These are phyloP conservation scores for Fusarium solani-melongenae DNA, from an alignment of 2,329 filamentous ascomycete genomes.

Conservation along the genomic window DNA sequence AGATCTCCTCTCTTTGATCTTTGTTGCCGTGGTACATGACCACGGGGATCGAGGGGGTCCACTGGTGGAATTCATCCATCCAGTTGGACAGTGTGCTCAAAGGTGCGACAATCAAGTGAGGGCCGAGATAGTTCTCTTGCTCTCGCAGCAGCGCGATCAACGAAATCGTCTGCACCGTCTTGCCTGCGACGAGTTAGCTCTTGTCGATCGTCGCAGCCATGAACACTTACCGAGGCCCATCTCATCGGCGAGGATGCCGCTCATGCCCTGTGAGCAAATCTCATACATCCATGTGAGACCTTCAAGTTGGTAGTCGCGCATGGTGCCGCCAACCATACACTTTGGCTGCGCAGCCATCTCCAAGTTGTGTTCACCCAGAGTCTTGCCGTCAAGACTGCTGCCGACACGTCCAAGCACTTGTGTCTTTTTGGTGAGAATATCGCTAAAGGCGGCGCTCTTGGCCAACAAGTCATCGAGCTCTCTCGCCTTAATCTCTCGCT, in stretches of 20 bases:
- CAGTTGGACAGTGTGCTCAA: slow-evolving; percentile 94
- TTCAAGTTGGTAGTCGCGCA: slow-evolving; percentile 95
- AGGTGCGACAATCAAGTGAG: slow-evolving; percentile 90
- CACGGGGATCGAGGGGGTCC: slow-evolving; percentile 89
- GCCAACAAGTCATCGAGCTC: slow-evolving; percentile 69
- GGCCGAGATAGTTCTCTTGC: slow-evolving; percentile 83
- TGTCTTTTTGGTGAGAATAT: slow-evolving; percentile 73
- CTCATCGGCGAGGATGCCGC: slow-evolving; percentile 91
- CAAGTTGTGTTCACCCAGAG: slow-evolving; percentile 73
- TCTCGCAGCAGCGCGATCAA: slow-evolving; percentile 89
- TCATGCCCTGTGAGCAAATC: slow-evolving; percentile 81
- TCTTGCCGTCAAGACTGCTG: slow-evolving; percentile 68
- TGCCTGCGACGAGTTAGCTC: slow-evolving; percentile 62
- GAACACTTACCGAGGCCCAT: slow-evolving; percentile 78
- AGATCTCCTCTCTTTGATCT: slow-evolving; percentile 79
- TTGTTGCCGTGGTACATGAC: slow-evolving; percentile 91
- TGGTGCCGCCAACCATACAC: slow-evolving; percentile 85
- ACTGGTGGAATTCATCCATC: slow-evolving; percentile 92
- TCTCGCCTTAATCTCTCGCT: slow-evolving; percentile 67
- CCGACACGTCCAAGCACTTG: slow-evolving; percentile 71
- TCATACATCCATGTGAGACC: slow-evolving; percentile 97
- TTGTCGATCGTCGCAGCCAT: rapidly evolving
- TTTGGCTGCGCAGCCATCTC: slow-evolving; percentile 87
- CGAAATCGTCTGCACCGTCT: slow-evolving; percentile 91
- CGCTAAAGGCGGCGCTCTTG: slow-evolving; percentile 70